Percentiles rank a stretch among this genome's conserved stretches.
phyloP scores from a whole-genome alignment of 495 filamentous ascomycete species.

The Hypoxylon perforatum region DNA sequence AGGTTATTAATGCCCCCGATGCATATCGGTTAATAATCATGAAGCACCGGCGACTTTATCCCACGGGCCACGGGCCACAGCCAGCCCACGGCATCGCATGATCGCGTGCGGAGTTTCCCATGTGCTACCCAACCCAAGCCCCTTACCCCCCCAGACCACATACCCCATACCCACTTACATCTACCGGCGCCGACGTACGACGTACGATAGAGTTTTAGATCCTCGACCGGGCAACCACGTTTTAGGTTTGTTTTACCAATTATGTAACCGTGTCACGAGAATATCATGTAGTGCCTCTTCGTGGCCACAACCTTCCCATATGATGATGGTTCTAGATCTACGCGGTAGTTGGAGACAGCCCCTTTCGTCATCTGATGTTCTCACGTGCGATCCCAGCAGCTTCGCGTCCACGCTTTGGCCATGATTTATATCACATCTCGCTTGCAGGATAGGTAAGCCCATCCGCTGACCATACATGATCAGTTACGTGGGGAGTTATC shows the following conservation, averaged over 20 bases:
- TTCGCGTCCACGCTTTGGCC: background rate
- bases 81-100: slow-evolving; percentile 9
- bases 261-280: slow-evolving; percentile 6
- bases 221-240: background rate
- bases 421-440: slow-evolving; percentile 6
- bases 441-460: background rate
- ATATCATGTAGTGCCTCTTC: slow-evolving; percentile 11
- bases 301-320: slow-evolving; percentile 1
- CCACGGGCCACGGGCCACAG: background rate
- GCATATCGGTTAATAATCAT: slow-evolving; percentile 17
- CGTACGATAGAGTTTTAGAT: slow-evolving; percentile 1
- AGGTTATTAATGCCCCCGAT: slow-evolving; percentile 7
- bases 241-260: background rate
- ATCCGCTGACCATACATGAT: slow-evolving; percentile 25
- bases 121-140: slow-evolving; percentile 1
- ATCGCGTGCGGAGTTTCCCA: slow-evolving; percentile 29
- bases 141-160: background rate
- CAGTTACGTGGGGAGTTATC: slow-evolving; percentile 24
- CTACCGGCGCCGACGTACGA: background rate
- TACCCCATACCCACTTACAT: slow-evolving; percentile 10
- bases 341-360: slow-evolving; percentile 14
- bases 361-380: slow-evolving; percentile 22
- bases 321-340: slow-evolving; percentile 27
- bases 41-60: slow-evolving; percentile 9
- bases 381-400: slow-evolving; percentile 1